Base-by-base conservation (phyloP, 306 rosid genomes). In the Carpinus viminea region DNA sequence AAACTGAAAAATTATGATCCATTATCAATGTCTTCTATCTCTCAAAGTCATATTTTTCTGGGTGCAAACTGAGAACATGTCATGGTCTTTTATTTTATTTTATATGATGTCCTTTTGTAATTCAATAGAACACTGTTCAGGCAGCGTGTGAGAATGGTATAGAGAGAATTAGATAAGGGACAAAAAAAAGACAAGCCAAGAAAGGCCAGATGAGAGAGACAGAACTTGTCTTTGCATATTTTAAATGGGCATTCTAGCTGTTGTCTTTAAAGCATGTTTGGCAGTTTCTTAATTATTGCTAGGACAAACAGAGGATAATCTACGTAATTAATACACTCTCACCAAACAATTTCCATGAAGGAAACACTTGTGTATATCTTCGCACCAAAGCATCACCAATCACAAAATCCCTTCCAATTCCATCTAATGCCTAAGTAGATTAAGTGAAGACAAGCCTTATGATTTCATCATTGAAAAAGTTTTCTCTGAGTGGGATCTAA, bases 241-340 rank as follows among this genome's bases (percentile, higher is more conserved):
- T 81, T 5, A 41, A 34, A 34, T 5, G 12, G 11, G 69, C 12
- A 18, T 10, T 48, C 41, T 16, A 16, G 7, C 11, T 28, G n/a
- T 68, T 59, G 59, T 68, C 70, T 60, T 15, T 12, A 4, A 16
- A 21, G 10, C 5, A 1, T 46, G 71, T 77, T 85, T 83, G 88
- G 81, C 84, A 46, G 73, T 72, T 70, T 76, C 83, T 68, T 56
- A 64, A 72, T 78, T 65, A 86, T 62, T 83, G 73, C 76, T 12
- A 38, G 45, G 2, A 46, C 46, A 28, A 9, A 18, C 65, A 74
- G 52, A 12, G 8, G 13, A 43, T 21, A 45, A 31, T n/a, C 74
- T 53, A 18, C 76, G 21, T 76, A 31, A 68, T 80, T 86, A 72
- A 74, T 68, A 57, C 80, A 74, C 15, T 26, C 34, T 62, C 83